These are phyloP conservation scores for Oldenlandia corymbosa DNA, from an alignment of 257 asterid species.

Conservation along the genomic window DNA sequence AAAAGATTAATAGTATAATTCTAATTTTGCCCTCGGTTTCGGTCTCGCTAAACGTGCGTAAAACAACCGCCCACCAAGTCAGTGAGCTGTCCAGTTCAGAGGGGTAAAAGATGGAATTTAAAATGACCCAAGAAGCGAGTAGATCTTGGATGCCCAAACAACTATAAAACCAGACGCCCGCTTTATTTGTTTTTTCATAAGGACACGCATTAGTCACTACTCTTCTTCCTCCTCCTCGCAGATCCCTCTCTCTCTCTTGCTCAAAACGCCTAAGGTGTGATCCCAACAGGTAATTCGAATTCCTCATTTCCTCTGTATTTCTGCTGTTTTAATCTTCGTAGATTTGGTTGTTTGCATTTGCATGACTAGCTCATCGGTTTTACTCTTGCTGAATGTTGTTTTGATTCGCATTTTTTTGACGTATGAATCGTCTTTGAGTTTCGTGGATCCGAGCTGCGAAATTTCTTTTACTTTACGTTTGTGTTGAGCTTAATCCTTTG, in stretches of 20 bases:
- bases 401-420: not conserved
- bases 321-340: not conserved
- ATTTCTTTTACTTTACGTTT: not conserved
- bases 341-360: conserved; percentile 9
- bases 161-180: conserved; percentile 28
- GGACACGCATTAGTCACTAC: not conserved
- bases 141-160: conserved; percentile 28
- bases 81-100: not conserved
- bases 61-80: not conserved
- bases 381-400: not conserved
- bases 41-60: not conserved
- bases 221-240: not conserved
- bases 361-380: not conserved
- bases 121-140: not conserved
- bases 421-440: not conserved
- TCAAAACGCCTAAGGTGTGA: conserved; percentile 12
- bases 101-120: conserved; percentile 2
- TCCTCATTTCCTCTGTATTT: not conserved
- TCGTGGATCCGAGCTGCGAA: not conserved
- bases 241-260: not conserved
- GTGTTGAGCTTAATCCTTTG: not conserved
- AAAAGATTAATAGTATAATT: not conserved
- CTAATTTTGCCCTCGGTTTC: not conserved
- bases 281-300: conserved; percentile 9
- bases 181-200: conserved; percentile 16